A percentile compares a stretch with the other conserved stretches of the same genome.
phyloP scores from a whole-genome alignment of 2,329 filamentous ascomycete species.

The Anthostomella pinea region DNA sequence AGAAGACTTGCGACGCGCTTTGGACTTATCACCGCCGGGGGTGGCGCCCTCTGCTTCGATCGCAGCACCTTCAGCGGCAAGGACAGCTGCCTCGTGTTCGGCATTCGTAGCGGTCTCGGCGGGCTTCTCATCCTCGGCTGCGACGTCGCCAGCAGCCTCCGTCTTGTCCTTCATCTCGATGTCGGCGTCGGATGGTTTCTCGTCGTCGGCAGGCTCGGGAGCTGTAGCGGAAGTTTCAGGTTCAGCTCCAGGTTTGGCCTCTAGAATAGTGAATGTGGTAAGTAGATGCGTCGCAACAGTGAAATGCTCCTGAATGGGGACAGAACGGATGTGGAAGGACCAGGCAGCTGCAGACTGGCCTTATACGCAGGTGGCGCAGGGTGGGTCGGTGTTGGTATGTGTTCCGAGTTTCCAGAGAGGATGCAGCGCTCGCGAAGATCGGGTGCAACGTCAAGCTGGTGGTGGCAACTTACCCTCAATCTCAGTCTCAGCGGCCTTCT shows the following conservation, averaged over 20 bases:
- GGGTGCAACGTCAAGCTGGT: constrained; percentile 6
- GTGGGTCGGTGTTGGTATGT: too few species aligned
- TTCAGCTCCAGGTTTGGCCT: constrained; percentile 9
- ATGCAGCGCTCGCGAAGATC: constrained; percentile 4
- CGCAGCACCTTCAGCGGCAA: constrained; percentile 14
- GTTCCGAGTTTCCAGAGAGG: too few species aligned
- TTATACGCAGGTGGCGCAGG: too few species aligned
- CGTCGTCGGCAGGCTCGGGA: constrained; percentile 23
- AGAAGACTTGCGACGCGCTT: constrained; percentile 70
- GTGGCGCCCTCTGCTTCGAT: constrained; percentile 16
- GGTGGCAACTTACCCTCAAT: constrained; percentile 19
- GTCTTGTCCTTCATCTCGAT: constrained; percentile 15
- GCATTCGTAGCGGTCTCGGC: constrained; percentile 7
- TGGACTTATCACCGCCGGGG: constrained; percentile 31
- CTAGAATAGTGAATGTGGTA: constrained; percentile 22
- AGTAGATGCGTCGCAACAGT: constrained; percentile 3
- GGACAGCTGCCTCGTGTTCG: constrained; percentile 10
- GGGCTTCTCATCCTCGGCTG: constrained; percentile 9
- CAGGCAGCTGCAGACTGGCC: constrained; percentile 7
- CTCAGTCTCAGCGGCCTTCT: constrained; percentile 15
- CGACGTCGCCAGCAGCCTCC: constrained; percentile 8
- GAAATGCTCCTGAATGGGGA: not conserved
- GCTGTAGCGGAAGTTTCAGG: constrained; percentile 8
- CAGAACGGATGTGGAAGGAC: not conserved
- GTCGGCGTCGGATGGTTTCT: too few species aligned